A percentile compares a stretch with the other conserved stretches of the same genome.
Evolutionary conservation across 805 yeast species (phyloP).

Genomic region (Monosporozyma aquatica): DNA sequence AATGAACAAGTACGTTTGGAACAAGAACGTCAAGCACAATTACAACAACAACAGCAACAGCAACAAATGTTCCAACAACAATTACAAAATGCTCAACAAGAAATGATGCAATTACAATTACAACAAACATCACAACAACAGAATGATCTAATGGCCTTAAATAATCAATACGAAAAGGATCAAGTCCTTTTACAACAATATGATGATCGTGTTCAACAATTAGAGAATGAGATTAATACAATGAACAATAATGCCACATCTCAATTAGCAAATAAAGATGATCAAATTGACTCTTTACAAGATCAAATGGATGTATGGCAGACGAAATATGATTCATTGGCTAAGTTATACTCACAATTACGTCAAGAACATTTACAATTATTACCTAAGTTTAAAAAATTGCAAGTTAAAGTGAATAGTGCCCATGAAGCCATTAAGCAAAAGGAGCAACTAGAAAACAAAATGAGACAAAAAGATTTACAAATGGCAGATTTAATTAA

Average conservation of each 20-base stretch:
- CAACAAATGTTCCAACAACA: conserved; percentile 52
- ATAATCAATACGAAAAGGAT: conserved; percentile 78
- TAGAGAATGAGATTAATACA: conserved; percentile 62
- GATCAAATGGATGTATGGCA: conserved; percentile 76
- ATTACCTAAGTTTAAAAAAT: conserved; percentile 65
- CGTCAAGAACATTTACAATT: conserved; percentile 85
- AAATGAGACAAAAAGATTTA: conserved; percentile 73
- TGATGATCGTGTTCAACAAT: conserved; percentile 71
- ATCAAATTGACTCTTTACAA: conserved; percentile 54
- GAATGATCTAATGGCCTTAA: conserved; percentile 63
- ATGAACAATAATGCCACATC: conserved; percentile 57
- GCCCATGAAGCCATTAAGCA: conserved; percentile 86
- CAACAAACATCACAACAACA: conserved; percentile 70
- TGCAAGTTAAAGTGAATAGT: conserved; percentile 76
- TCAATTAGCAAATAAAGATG: conserved; percentile 70
- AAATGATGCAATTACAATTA: conserved; percentile 43
- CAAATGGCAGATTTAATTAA: conserved; percentile 83
- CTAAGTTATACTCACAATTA: conserved; percentile 80
- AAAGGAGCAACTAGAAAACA: conserved; percentile 74
- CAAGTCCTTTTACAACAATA: conserved; percentile 78
- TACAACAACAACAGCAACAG: conserved; percentile 58
- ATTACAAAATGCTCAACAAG: conserved; percentile 47
- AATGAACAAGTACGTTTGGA: conserved; percentile 63
- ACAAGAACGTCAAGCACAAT: conserved; percentile 58
- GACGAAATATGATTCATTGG: conserved; percentile 78